phyloP scores from a whole-genome alignment of 1,284 basidiomycete species.

The Moesziomyces antarcticus region DNA sequence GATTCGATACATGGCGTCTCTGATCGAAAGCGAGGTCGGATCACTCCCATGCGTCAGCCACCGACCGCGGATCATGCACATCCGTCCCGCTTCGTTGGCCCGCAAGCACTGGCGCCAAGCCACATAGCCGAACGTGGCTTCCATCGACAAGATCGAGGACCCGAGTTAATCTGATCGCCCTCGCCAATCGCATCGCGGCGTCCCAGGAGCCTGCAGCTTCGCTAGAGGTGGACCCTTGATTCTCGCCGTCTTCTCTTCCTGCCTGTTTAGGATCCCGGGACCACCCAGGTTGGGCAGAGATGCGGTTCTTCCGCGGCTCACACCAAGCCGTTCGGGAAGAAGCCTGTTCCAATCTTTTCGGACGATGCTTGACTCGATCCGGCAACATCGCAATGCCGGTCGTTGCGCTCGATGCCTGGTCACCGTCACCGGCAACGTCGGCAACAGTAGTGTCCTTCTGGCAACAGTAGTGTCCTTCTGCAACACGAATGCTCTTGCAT shows the following conservation, averaged over 20 bases:
- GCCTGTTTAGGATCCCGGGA: not conserved
- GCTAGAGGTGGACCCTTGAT: not conserved
- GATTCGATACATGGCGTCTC: not conserved
- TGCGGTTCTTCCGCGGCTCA: no score
- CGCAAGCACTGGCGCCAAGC: not conserved
- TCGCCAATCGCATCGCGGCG: not conserved
- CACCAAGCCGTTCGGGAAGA: no score
- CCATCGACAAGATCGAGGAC: not conserved
- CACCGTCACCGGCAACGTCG: no score
- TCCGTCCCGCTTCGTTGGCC: not conserved
- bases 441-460: no score
- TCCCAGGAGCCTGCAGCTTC: not conserved
- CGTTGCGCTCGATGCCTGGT: no score
- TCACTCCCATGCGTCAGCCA: not conserved
- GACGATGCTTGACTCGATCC: no score
- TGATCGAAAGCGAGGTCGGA: not conserved
- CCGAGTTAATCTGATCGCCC: not conserved
- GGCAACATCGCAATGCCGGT: no score
- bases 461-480: no score
- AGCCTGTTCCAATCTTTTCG: no score
- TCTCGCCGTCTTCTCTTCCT: not conserved
- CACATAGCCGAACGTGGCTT: not conserved
- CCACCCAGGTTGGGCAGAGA: no score
- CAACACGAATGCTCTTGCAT: no score
- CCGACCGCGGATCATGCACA: not conserved